Base-by-base conservation (phyloP, 768 basidiomycete genomes). In the Sporobolomyces roseus region DNA sequence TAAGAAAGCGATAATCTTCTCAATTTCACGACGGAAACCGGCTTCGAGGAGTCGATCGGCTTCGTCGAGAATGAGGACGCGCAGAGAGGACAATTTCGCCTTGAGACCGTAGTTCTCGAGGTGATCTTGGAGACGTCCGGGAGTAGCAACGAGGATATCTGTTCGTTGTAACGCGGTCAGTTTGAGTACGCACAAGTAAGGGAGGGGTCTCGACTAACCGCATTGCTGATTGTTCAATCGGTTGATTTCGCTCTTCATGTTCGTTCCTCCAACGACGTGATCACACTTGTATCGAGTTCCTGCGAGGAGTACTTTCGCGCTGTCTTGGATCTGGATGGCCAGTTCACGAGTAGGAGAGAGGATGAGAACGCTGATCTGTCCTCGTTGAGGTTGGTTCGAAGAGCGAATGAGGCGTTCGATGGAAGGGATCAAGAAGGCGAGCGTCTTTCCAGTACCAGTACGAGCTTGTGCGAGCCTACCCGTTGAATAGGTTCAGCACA, bases 251-350 rank as follows among this genome's bases (percentile, higher is more conserved):
- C 63, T 68, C 41, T 74, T 66, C 65, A 79, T 76, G 68, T 83
- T 85, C 14, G 83, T 84, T 3, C 86, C 86, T 19, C 86, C 86
- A 13, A 86, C 85, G 27, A 68, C 83, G 38, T 80, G 78, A 53
- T 81, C 80, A 3, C 83, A 83, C n/a, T 76, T 78, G 66, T 82
- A 81, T 23, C 73, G 77, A 61, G 82, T 82, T 35, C 80, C 79
- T 43, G 64, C 91, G 74, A 96, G 80, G 79, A 98, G 96, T 0
- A 91, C 87, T 79, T 93, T 94, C 78, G 90, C 92, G 78, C 97
- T 96, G 74, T 88, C 83, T 27, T 66, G 72, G 50, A 78, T 80
- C 71, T 80, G 79, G 32, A 77, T 72, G 6, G 79, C 80, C 12
- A 80, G 74, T 66, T 80, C 79, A 16, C 79, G 68, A 4, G 79